phyloP scores from a whole-genome alignment of 208 protist species.

The Acanthamoeba triangularis region DNA sequence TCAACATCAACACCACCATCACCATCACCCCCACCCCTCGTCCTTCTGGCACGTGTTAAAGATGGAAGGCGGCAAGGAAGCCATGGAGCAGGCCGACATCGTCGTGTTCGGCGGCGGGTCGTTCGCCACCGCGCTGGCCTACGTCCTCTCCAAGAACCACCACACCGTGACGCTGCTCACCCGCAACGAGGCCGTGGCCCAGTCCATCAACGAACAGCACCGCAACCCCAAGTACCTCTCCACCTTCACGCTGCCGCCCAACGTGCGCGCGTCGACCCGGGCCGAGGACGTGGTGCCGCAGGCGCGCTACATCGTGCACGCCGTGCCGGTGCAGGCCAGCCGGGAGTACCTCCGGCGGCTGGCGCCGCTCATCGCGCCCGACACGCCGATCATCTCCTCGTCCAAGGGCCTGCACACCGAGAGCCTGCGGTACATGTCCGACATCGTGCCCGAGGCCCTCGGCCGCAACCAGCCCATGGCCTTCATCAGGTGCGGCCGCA shows the following conservation, averaged over 20 bases:
- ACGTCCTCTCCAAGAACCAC: slow-evolving; percentile 37
- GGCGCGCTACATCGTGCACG: slow-evolving; percentile 74
- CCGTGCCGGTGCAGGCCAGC: slow-evolving; percentile 74
- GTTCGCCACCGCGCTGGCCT: slow-evolving; percentile 78
- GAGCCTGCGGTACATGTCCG: slow-evolving; percentile 73
- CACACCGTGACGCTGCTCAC: slow-evolving; percentile 71
- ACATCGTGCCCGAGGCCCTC: slow-evolving; percentile 47
- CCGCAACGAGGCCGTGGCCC: slow-evolving; percentile 42
- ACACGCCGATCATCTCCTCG: slow-evolving; percentile 79
- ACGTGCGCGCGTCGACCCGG: slow-evolving; percentile 47
- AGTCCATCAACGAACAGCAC: slow-evolving; percentile 75
- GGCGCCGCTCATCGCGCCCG: slow-evolving; percentile 57
- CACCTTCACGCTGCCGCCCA: slow-evolving; percentile 54
- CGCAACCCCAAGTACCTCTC: slow-evolving; percentile 75
- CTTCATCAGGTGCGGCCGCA: slow-evolving; percentile 49
- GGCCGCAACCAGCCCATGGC: slow-evolving; percentile 68
- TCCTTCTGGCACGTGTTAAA: slow-evolving; percentile 43
- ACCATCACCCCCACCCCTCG: slow-evolving; percentile 6
- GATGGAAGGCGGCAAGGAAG: slow-evolving; percentile 1
- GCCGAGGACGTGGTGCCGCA: slow-evolving; percentile 34
- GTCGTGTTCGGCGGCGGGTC: slow-evolving; percentile 83
- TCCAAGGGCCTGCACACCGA: slow-evolving; percentile 79
- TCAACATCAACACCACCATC: too few species aligned
- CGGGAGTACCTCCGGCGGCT: slow-evolving; percentile 61
- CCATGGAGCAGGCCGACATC: slow-evolving; percentile 11